Evolutionary conservation across 768 basidiomycete species (phyloP).

Genomic region (Suillus cothurnatus): DNA sequence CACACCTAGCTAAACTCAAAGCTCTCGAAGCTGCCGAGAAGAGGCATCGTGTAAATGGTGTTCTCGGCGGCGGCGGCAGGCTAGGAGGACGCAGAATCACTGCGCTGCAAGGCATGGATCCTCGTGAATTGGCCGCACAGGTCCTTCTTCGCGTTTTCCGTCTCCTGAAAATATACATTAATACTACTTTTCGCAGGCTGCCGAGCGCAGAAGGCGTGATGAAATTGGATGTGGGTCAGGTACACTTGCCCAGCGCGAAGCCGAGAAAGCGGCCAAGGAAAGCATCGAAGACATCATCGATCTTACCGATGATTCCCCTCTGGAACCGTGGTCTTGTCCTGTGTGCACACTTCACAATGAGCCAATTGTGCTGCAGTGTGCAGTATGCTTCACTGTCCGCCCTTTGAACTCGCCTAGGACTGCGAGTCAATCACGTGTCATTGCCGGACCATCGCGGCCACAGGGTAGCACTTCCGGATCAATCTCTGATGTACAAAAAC

Average conservation of each 20-base stretch:
- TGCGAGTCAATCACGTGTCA: not conserved
- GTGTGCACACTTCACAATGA: slow-evolving; percentile 66
- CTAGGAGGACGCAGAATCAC: slow-evolving; percentile 54
- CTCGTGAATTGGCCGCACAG: slow-evolving; percentile 73
- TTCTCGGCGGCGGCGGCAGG: slow-evolving; percentile 56
- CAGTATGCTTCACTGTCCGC: slow-evolving; percentile 48
- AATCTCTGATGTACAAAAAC: not conserved
- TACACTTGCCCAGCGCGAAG: slow-evolving; percentile 55
- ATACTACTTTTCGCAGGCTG: slow-evolving; percentile 59
- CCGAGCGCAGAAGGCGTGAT: slow-evolving; percentile 75
- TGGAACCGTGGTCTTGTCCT: slow-evolving; percentile 47
- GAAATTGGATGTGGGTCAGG: slow-evolving; percentile 76
- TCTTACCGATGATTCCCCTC: slow-evolving; percentile 43
- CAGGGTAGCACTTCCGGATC: not conserved
- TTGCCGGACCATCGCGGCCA: slow-evolving; percentile 30
- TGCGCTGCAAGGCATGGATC: slow-evolving; percentile 47
- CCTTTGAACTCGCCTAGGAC: slow-evolving; percentile 26
- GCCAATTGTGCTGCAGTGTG: slow-evolving; percentile 49
- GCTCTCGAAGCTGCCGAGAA: slow-evolving; percentile 84
- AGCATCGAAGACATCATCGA: slow-evolving; percentile 62
- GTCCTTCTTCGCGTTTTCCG: slow-evolving; percentile 38
- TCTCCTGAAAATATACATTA: not conserved
- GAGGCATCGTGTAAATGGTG: slow-evolving; percentile 46
- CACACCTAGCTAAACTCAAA: slow-evolving; percentile 61
- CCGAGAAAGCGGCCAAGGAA: slow-evolving; percentile 67